Evolutionary conservation across 2,329 filamentous ascomycete species (phyloP), one percentile per base, ranked within the genome.

Genomic region (Leptographium radiaticola): DNA sequence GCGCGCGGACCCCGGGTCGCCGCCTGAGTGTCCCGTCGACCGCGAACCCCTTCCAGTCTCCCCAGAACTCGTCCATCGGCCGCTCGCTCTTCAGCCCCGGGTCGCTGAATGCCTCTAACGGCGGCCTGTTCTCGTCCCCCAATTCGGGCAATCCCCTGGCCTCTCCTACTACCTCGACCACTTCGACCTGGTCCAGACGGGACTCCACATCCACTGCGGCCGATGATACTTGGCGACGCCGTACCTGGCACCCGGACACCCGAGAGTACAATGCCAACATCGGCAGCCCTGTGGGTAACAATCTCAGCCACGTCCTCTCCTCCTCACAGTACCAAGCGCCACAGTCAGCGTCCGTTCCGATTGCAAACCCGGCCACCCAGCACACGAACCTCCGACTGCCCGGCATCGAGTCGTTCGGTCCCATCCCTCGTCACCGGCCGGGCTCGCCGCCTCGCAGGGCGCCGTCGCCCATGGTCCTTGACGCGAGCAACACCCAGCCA

Each of bases 371-470:
- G 51, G 70, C 66, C 7, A 65, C 66, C 40, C 80, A 69, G 66
- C 81, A 84, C 60, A 78, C 75, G 8, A 69, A 75, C 6, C 73
- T 88, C 15, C 81, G 88, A 42, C 75, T 96, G 15, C 90, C 90
- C 1, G 89, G 90, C 15, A 96, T 96, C 59, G 89, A 95, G 65
- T 94, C 88, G 16, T 95, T 96, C 62, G 89, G 91, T 63, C 83
- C 87, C 54, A 73, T 87, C 30, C 84, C 81, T 31, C 78, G 79
- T 55, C 77, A 79, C 55, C 78, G 77, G 20, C 77, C 81, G 1
- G 66, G 74, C 13, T 80, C 86, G 0, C 81, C 84, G 9, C 77
- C 80, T 1, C 76, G 80, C 49, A 80, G 84, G 48, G 76, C 77
- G 53, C 74, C 80, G 2, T 89, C 87, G 52, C 87, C 89, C 0